Percentiles rank a stretch among this genome's conserved stretches.
Conservation (phyloP, 495 filamentous ascomycete genomes). For the Letharia lupina region DNA sequence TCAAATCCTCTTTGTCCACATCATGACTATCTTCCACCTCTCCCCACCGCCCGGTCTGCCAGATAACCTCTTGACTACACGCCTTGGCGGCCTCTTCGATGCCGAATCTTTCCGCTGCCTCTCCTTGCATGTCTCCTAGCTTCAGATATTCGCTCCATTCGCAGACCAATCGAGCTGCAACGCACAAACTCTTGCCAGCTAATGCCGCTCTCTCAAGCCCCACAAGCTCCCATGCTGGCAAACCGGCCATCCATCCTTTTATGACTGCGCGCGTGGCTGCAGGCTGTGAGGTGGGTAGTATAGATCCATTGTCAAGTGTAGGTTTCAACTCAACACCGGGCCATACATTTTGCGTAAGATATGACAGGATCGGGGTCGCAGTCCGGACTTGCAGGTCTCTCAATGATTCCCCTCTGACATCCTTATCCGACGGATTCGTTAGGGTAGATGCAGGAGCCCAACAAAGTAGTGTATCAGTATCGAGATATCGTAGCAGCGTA, state of each 20-base stretch:
- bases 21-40: conserved; percentile 98
- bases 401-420: conserved; percentile 40
- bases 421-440: conserved; percentile 31
- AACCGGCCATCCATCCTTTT: conserved; percentile 62
- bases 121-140: conserved; percentile 27
- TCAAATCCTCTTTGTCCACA: conserved; percentile 86
- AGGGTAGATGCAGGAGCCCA: conserved; percentile 62
- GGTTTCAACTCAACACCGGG: conserved; percentile 70
- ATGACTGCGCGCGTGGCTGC: conserved; percentile 66
- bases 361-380: conserved; percentile 58
- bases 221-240: conserved; percentile 71
- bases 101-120: conserved; percentile 36
- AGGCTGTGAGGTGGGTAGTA: conserved; percentile 63
- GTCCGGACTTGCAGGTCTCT: conserved; percentile 62
- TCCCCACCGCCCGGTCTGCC: conserved; percentile 88
- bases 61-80: conserved; percentile 74
- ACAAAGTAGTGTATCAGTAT: conserved; percentile 91
- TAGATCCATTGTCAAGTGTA: conserved; percentile 61
- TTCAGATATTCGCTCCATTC: conserved; percentile 80
- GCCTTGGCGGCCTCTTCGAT: conserved; percentile 62
- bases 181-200: conserved; percentile 77
- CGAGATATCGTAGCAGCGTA: conserved; percentile 72
- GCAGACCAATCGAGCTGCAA: conserved; percentile 63
- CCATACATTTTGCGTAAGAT: conserved; percentile 69
- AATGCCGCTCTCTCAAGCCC: conserved; percentile 76